Evolutionary conservation across 2,329 filamentous ascomycete species (phyloP), one percentile per base, ranked within the genome.

Genomic region (Colletotrichum eremochloae): DNA sequence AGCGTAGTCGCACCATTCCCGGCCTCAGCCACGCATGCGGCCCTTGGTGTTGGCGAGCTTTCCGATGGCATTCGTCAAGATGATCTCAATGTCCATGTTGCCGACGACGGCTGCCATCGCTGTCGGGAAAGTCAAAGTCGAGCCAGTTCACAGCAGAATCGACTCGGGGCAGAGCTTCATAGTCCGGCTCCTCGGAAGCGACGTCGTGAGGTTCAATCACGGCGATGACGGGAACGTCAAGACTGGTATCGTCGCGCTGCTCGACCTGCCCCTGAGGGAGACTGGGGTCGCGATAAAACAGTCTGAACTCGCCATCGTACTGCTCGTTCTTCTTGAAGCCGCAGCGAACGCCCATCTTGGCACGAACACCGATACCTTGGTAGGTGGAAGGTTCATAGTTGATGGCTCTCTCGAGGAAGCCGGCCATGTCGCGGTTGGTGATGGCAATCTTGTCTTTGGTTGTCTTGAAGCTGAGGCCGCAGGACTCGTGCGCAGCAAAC

Each of bases 401-500:
- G 4, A 69, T 40, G 33, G 48, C 60, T 1, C 46, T 53, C 52
- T 69, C 58, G 7, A 72, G 53, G 46, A 72, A 72, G 60, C 31
- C 38, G 15, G 55, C 56, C 60, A 69, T 72, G 60, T 72, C 69
- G 31, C 46, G 38, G 46, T 55, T 60, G 46, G 46, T 69, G 53
- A 72, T n/a, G 33, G 38, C 24, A 5, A 72, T 46, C 5, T 38
- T 53, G 15, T 44, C n/a, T 14, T 69, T 58, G 15, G 44, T 60
- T 14, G 66, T 63, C 38, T 44, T 63, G 46, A 69, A 65, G 46
- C 55, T 64, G 55, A 72, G 9, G 31, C 66, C 69, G 56, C 69
- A 72, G 20, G 69, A 56, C 15, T 62, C 66, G 55, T 72, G 66
- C 31, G 66, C 66, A 1, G 69, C 48, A 33, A 72, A 69, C 40